Conservation (phyloP, 169 alveolate genomes). For the Plasmodium ovale region DNA sequence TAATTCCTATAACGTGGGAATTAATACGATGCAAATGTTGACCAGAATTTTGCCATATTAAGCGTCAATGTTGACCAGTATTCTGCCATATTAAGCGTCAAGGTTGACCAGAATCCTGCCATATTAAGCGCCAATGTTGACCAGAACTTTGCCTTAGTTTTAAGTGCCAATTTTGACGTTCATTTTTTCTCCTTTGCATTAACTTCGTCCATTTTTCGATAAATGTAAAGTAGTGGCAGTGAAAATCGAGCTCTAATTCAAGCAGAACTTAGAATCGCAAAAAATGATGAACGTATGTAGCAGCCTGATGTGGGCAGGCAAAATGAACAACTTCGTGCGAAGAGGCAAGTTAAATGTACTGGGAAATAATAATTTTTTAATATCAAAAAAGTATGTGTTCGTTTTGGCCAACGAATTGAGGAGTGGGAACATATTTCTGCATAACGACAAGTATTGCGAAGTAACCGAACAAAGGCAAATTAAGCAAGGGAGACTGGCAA, state of each 20-base stretch:
- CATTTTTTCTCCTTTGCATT: no score
- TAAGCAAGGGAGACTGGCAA: conserved; percentile 64
- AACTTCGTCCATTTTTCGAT: background rate
- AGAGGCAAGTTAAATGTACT: background rate
- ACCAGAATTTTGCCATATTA: no score
- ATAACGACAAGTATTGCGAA: conserved; percentile 70
- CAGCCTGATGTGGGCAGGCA: background rate
- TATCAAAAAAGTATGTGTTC: conserved; percentile 22
- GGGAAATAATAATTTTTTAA: background rate
- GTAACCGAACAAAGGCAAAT: conserved; percentile 75
- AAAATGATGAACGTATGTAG: background rate
- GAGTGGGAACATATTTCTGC: conserved; percentile 61
- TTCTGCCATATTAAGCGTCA: no score
- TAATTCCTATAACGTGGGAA: no score
- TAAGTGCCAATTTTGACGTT: no score
- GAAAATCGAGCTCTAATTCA: background rate
- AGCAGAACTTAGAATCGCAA: background rate
- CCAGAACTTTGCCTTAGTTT: no score
- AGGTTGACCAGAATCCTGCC: no score
- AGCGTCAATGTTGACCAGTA: no score
- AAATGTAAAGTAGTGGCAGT: background rate
- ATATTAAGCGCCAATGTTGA: no score
- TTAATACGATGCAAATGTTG: no score
- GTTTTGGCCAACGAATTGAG: conserved; percentile 66
- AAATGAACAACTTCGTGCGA: background rate